phyloP scores from a whole-genome alignment of 441 rosid species.

The Manihot esculenta region DNA sequence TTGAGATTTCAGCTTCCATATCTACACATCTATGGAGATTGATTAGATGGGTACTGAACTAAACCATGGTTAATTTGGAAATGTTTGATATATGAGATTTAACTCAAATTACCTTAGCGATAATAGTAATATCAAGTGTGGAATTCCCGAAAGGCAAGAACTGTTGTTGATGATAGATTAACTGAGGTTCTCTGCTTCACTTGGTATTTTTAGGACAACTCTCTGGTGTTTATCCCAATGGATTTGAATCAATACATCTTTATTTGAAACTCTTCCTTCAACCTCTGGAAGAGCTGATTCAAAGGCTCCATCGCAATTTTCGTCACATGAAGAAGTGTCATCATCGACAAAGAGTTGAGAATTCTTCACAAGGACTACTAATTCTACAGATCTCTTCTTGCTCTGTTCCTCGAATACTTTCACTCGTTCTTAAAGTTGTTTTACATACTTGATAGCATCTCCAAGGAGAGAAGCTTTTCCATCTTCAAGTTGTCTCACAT shows the following conservation, averaged over 20 bases:
- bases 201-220: slow-evolving; percentile 41
- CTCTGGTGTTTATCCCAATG: slow-evolving; percentile 63
- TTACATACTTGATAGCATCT: slow-evolving; percentile 51
- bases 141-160: slow-evolving; percentile 67
- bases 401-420: slow-evolving; percentile 44
- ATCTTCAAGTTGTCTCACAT: too few species aligned
- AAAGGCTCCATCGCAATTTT: slow-evolving; percentile 29
- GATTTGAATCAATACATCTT: slow-evolving; percentile 66
- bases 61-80: neutral
- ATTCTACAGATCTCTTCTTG: slow-evolving; percentile 55
- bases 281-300: slow-evolving; percentile 59
- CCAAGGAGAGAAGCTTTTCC: slow-evolving; percentile 72
- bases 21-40: slow-evolving; percentile 40
- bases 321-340: slow-evolving; percentile 46
- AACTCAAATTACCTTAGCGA: slow-evolving; percentile 55
- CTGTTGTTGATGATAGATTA: slow-evolving; percentile 53
- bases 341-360: slow-evolving; percentile 45
- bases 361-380: slow-evolving; percentile 61
- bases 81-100: neutral
- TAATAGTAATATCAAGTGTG: slow-evolving; percentile 65
- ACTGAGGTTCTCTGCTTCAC: slow-evolving; percentile 50
- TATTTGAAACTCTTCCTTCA: slow-evolving; percentile 64
- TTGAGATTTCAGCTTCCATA: slow-evolving; percentile 41
- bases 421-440: slow-evolving; percentile 53
- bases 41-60: neutral